Conservation (phyloP, 164 flowering plant genomes). For the Vitis cinerea region DNA sequence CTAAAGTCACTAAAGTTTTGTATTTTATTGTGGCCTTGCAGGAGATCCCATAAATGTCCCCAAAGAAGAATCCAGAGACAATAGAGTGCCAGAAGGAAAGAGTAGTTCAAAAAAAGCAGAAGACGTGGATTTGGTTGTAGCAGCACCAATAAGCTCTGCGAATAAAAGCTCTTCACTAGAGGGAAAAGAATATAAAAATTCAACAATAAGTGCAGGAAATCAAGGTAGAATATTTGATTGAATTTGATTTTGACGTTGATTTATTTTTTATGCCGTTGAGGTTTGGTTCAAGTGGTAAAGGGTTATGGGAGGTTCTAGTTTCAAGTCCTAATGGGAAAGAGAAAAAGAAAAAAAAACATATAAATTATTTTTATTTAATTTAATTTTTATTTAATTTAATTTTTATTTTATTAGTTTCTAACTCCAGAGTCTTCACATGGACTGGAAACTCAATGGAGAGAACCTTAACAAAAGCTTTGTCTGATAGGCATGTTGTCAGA, state of each 20-base stretch:
- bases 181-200: slow-evolving; percentile 13
- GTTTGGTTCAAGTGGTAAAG: no score
- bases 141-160: slow-evolving; percentile 6
- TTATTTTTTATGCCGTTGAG: neutral
- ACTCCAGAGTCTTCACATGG: no score
- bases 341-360: no score
- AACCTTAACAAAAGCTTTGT: no score
- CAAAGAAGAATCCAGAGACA: slow-evolving; percentile 4
- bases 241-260: neutral
- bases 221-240: slow-evolving; percentile 22
- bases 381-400: no score
- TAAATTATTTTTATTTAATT: no score
- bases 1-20: neutral
- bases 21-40: slow-evolving; percentile 12
- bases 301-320: no score
- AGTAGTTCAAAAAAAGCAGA: slow-evolving; percentile 14
- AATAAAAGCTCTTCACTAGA: slow-evolving; percentile 6
- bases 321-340: no score
- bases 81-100: slow-evolving; percentile 7
- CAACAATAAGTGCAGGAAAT: slow-evolving; percentile 10
- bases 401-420: no score
- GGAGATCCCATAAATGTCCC: slow-evolving; percentile 4
- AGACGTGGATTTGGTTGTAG: slow-evolving; percentile 1
- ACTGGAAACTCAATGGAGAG: no score
- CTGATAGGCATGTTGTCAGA: no score